Evolutionary conservation across 169 alveolate species (phyloP).

Genomic region (Eimeria maxima): DNA sequence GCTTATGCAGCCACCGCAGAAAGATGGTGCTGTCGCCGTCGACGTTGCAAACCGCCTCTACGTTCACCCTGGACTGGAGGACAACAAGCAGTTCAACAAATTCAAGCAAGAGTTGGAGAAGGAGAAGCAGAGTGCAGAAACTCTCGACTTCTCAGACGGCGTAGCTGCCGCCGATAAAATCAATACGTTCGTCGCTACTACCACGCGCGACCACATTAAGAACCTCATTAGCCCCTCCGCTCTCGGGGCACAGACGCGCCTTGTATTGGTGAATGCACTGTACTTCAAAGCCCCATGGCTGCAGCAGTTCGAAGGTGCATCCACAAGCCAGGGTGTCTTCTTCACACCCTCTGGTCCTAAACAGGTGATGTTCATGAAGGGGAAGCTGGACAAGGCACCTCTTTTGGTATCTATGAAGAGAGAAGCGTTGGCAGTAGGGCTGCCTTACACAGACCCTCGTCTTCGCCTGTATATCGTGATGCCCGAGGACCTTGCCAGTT

Average conservation of each 20-base stretch:
- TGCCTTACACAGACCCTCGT: slow-evolving; percentile 63
- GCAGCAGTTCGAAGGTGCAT: slow-evolving; percentile 9
- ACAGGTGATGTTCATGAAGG: slow-evolving; percentile 49
- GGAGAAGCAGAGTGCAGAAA: slow-evolving; percentile 45
- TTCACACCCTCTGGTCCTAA: slow-evolving; percentile 36
- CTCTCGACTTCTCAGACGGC: slow-evolving; percentile 24
- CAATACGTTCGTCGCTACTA: slow-evolving; percentile 44
- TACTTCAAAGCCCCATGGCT: slow-evolving; percentile 76
- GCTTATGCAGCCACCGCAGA: slow-evolving; percentile 32
- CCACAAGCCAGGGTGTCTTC: slow-evolving; percentile 42
- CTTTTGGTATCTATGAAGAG: background rate
- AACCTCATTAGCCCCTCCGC: slow-evolving; percentile 11
- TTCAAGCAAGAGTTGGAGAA: slow-evolving; percentile 13
- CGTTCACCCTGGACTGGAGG: slow-evolving; percentile 64
- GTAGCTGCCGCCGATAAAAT: slow-evolving; percentile 68
- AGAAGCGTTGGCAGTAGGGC: slow-evolving; percentile 46
- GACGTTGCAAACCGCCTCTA: slow-evolving; percentile 69
- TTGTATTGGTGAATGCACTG: slow-evolving; percentile 74
- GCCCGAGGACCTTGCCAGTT: slow-evolving; percentile 40
- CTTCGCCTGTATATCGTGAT: slow-evolving; percentile 52
- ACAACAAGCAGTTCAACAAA: slow-evolving; percentile 25
- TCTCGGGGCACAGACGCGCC: slow-evolving; percentile 61
- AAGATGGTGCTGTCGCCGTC: slow-evolving; percentile 37
- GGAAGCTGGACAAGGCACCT: slow-evolving; percentile 63
- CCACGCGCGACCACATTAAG: slow-evolving; percentile 72